Percentiles rank a stretch among this genome's conserved stretches.
These are phyloP conservation scores for Entomortierella lignicola DNA, from an alignment of 192 early-diverging fungal species.

Conservation along the genomic window DNA sequence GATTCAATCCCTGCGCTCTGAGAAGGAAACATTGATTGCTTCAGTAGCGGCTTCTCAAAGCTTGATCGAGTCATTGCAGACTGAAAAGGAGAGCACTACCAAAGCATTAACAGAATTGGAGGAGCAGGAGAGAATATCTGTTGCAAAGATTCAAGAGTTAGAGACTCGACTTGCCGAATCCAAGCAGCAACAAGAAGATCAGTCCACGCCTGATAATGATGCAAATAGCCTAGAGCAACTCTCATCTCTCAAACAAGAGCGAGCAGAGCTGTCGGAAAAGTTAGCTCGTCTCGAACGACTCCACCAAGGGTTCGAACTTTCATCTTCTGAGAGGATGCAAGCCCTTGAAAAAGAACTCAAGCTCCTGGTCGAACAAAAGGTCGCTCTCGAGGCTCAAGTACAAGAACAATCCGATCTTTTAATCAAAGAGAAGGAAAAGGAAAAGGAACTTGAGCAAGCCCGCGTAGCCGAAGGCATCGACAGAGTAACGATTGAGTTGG, in stretches of 20 bases:
- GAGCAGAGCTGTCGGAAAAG: constrained; percentile 43
- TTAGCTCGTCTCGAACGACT: constrained; percentile 33
- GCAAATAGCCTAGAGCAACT: constrained; percentile 23
- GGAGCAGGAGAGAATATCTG: not conserved
- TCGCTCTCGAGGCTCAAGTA: constrained; percentile 34
- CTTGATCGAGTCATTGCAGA: not conserved
- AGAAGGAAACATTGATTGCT: not conserved
- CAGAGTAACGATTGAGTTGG: constrained; percentile 31
- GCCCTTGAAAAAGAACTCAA: constrained; percentile 28
- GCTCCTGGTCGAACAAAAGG: constrained; percentile 35
- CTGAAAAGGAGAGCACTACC: not conserved
- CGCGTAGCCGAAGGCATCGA: constrained; percentile 42
- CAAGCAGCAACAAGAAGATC: not conserved
- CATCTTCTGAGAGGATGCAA: constrained; percentile 29
- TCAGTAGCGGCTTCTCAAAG: not conserved
- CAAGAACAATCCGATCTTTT: constrained; percentile 46
- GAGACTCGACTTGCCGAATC: not conserved
- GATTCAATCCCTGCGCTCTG: not conserved
- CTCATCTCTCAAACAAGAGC: constrained; percentile 34
- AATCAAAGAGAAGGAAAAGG: constrained; percentile 39
- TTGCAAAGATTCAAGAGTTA: constrained; percentile 6
- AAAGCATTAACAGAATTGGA: not conserved
- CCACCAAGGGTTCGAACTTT: constrained; percentile 45
- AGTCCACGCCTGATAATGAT: not conserved
- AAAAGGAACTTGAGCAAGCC: constrained; percentile 36